Percentiles rank a stretch among this genome's conserved stretches.
Evolutionary conservation across 352 stramenopile species (phyloP).

Genomic region (Phytophthora podocarpi): DNA sequence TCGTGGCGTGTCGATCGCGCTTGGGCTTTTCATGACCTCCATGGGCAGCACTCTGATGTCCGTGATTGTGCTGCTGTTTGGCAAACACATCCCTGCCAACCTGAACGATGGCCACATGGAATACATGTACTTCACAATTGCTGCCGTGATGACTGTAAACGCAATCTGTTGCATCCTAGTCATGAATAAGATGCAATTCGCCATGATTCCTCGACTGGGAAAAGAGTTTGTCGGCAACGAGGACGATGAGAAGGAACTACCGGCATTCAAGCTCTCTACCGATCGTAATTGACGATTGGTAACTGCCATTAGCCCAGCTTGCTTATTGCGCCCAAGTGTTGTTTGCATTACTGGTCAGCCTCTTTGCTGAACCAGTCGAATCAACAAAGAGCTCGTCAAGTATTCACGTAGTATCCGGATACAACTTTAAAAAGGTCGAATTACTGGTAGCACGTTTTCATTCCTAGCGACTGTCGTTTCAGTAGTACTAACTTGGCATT

Average conservation of each 20-base stretch:
- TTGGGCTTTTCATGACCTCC: conserved; percentile 21
- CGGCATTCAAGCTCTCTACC: neutral
- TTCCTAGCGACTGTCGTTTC: too few relatives aligned
- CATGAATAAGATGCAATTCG: conserved; percentile 41
- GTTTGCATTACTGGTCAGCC: too few relatives aligned
- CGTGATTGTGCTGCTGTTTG: conserved; percentile 17
- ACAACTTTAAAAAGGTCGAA: too few relatives aligned
- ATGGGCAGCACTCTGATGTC: conserved; percentile 21
- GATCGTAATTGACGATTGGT: conserved; percentile 1
- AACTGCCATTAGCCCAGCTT: too few relatives aligned
- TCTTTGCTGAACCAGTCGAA: too few relatives aligned
- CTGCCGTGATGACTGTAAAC: conserved; percentile 33
- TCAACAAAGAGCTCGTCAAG: too few relatives aligned
- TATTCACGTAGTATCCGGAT: too few relatives aligned
- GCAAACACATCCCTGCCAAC: conserved; percentile 29
- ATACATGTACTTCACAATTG: conserved; percentile 42
- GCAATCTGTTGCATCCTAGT: conserved; percentile 38
- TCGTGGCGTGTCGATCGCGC: conserved; percentile 10
- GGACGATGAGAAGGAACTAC: neutral
- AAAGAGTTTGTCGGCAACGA: neutral
- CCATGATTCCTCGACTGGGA: conserved; percentile 23
- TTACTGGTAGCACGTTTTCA: too few relatives aligned
- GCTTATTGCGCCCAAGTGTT: too few relatives aligned
- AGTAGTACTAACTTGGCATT: too few relatives aligned
- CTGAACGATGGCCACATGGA: conserved; percentile 64